These are phyloP conservation scores for Leccinum pellstonianum DNA, from an alignment of 768 basidiomycete species.

Conservation along the genomic window DNA sequence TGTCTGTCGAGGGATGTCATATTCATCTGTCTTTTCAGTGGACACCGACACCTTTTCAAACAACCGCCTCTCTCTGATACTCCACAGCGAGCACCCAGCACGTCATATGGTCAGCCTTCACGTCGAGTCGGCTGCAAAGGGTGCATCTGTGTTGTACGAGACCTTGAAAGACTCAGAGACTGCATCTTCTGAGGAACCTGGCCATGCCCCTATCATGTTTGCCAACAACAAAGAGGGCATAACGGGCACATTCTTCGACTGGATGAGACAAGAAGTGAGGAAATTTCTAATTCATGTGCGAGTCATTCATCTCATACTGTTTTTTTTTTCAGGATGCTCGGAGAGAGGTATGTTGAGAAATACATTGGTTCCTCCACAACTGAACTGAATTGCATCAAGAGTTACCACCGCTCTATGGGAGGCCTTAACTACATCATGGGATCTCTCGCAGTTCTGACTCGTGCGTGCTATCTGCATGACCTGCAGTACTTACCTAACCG, in stretches of 20 bases:
- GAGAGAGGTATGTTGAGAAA: conserved; percentile 17
- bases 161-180: conserved; percentile 25
- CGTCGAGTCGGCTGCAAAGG: conserved; percentile 18
- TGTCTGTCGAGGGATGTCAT: background rate
- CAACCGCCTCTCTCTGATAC: conserved; percentile 33
- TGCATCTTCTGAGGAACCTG: conserved; percentile 21
- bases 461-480: conserved; percentile 6
- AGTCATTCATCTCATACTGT: background rate
- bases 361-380: background rate
- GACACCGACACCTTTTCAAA: conserved; percentile 33
- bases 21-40: conserved; percentile 19
- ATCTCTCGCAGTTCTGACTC: conserved; percentile 22
- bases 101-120: conserved; percentile 22
- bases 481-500: background rate
- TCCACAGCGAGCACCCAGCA: conserved; percentile 25
- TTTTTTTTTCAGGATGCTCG: conserved; percentile 11
- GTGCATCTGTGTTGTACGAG: conserved; percentile 25
- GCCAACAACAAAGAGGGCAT: conserved; percentile 19
- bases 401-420: conserved; percentile 26
- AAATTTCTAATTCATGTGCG: background rate
- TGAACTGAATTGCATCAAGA: conserved; percentile 10
- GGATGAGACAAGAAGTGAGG: conserved; percentile 23
- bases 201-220: conserved; percentile 23
- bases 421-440: conserved; percentile 26
- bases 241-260: conserved; percentile 26